Conservation (phyloP, 352 stramenopile species). For the Blastocystis sp. region DNA sequence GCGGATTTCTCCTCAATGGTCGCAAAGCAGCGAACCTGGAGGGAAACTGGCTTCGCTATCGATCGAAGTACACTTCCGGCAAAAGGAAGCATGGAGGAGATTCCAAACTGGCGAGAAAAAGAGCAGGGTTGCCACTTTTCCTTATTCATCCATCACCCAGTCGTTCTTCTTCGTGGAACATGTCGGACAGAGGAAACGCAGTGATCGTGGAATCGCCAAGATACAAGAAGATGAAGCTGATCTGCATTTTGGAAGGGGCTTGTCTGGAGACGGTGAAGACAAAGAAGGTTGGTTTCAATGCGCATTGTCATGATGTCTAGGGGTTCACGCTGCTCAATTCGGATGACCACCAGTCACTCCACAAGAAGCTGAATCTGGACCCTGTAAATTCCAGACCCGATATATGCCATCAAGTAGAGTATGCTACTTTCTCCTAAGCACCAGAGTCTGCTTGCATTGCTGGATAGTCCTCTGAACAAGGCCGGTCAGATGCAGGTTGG, state of each 20-base stretch:
- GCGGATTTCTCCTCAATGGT: not conserved
- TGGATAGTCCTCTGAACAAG: slow-evolving; percentile 99
- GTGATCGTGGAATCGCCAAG: slow-evolving; percentile 47
- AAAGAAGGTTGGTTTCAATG: slow-evolving; percentile 77
- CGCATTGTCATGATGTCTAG: slow-evolving; percentile 57
- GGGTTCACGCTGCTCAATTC: slow-evolving; percentile 99
- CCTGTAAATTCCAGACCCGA: slow-evolving; percentile 92
- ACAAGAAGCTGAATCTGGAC: slow-evolving; percentile 91
- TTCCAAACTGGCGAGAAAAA: not conserved
- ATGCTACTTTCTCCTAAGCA: not conserved
- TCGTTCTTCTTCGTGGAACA: not conserved
- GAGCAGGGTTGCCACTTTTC: not conserved
- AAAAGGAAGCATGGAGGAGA: slow-evolving; percentile 12
- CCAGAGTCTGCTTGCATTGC: slow-evolving; percentile 90
- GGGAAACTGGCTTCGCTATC: not conserved
- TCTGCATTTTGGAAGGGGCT: slow-evolving; percentile 95
- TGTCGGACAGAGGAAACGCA: slow-evolving; percentile 64
- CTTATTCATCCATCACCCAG: not conserved
- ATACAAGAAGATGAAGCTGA: slow-evolving; percentile 78
- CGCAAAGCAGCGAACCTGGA: not conserved
- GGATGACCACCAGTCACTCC: slow-evolving; percentile 92
- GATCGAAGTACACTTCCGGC: not conserved
- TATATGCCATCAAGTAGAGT: slow-evolving; percentile 88
- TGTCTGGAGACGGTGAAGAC: slow-evolving; percentile 98
- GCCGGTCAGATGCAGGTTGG: slow-evolving; percentile 88